Base-by-base conservation (phyloP, 192 early-diverging fungal species). In the Backusella australiensis region DNA sequence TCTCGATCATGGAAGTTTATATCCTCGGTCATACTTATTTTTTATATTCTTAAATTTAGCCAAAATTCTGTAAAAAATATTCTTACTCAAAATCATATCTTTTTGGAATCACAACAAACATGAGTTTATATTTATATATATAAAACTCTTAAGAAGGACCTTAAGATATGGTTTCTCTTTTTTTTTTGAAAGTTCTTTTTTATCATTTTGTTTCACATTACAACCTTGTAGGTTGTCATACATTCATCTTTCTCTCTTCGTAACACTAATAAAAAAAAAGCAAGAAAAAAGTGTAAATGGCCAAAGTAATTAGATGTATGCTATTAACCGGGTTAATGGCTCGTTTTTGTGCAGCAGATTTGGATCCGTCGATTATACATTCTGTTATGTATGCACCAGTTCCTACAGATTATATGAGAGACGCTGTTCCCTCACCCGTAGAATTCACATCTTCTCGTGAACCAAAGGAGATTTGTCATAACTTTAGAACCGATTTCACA, bases 401-500 rank as follows among this genome's bases (percentile, higher is more conserved):
- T 17, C 21, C 53, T 4, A 39, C 72, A 23, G 42, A 72, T 23
- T 63, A 63, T 42, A 74, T 63, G 9, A 35, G 38, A 19, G 72
- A 53, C n/a, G 36, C 34, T 6, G 53, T 29, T 6, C 21, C 53
- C 1, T 23, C 72, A 15, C 68, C 68, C 8, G 21, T 39, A 38
- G 68, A 69, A 38, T 38, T 19, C n/a, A 23, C 68, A 17, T 69
- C 12, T 4, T 41, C 21, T 69, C 34, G 34, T 36, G 72, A 74
- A 26, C 52, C 72, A 34, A 36, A 59, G 23, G 29, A 34, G 7
- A 41, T 44, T 1, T 75, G 74, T 9, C 74, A 67, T 19, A 75
- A 75, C 42, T 65, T 59, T 21, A 23, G 74, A 26, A 67, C 74
- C n/a, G 42, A 67, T n/a, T 75, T 75, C 6, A 46, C 23, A 38